Evolutionary conservation across 352 stramenopile genomes (phyloP), one percentile per base, ranked within the genome.

Genomic region (Salisapilia sapeloensis): DNA sequence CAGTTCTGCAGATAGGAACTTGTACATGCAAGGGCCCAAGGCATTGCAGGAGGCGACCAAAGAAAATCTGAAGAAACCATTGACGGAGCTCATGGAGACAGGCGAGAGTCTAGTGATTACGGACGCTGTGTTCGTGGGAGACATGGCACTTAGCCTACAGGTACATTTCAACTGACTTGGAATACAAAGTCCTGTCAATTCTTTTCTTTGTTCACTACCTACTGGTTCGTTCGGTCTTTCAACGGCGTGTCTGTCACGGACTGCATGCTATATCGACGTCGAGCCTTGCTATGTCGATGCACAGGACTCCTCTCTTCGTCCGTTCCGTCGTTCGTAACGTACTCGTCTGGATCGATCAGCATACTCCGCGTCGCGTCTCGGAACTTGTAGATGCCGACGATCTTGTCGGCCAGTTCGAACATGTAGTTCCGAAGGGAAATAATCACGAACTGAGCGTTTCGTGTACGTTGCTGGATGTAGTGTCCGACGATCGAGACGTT

Each of bases 341-440:
- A 89, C 24, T 80, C 58, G 38, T 90, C 91, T 13, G 96, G 96
- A 55, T 98, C 97, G 55, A 99, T 99, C 3, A 93, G 97, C 29
- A 99, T 89, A 48, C 82, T 98, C 71, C 99, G 98, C 7, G 95
- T 99, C 11, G 84, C 86, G 53, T 99, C 95, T 48, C 98, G 83
- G 4, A 93, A 98, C 67, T 99, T 99, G 80, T 99, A 99, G 46
- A 99, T 98, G 19, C 96, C 96, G 13, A 99, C 94, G 5, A 99
- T 67, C 13, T 94, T 78, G 64, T 99, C 93, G 0, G 96, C 96
- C 14, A 99, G 77, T 61, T 99, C 96, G 48, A 99, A 99, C 94
- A 99, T 99, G 59, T 99, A 99, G 69, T 99, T 99, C 9, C 94
- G 80, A 24, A 99, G 74, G 13, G 91, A 98, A 44, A 99, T 99